A percentile compares a stretch with the other conserved stretches of the same genome.
Conservation (phyloP, 768 basidiomycete species). For the Mycena leptocephala region DNA sequence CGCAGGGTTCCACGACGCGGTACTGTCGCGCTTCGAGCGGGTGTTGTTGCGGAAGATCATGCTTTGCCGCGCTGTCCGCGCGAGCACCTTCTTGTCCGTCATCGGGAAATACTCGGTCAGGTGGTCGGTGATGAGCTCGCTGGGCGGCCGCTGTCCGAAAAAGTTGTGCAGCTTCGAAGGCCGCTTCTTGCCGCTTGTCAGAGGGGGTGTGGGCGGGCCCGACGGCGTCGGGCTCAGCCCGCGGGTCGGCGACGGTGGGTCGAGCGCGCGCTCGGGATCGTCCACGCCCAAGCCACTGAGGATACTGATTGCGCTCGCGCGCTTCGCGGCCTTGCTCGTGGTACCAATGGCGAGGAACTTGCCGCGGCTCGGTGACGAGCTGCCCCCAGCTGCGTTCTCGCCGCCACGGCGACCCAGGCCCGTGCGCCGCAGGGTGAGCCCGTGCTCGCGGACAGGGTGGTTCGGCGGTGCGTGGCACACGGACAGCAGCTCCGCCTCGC, state of each 20-base stretch:
- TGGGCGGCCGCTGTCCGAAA: conserved; percentile 97
- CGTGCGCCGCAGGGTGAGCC: conserved; percentile 80
- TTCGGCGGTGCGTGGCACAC: conserved; percentile 89
- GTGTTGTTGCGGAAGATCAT: conserved; percentile 77
- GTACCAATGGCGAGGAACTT: conserved; percentile 41
- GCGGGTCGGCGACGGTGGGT: conserved; percentile 69
- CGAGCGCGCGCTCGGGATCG: conserved; percentile 76
- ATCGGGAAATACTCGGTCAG: conserved; percentile 96
- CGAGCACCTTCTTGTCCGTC: conserved; percentile 92
- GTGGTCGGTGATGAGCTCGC: conserved; percentile 96
- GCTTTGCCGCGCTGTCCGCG: conserved; percentile 91
- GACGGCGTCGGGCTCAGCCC: conserved; percentile 45
- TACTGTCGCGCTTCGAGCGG: conserved; percentile 63
- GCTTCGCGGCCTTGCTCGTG: conserved; percentile 77
- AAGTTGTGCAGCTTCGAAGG: conserved; percentile 92
- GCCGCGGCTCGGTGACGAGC: conserved; percentile 50
- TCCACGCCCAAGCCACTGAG: conserved; percentile 94
- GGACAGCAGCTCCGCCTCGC: conserved; percentile 84
- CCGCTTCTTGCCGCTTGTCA: conserved; percentile 59
- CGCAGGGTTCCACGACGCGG: conserved; percentile 59
- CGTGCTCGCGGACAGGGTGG: conserved; percentile 85
- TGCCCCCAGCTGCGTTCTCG: conserved; percentile 61
- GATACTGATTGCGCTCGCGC: conserved; percentile 95
- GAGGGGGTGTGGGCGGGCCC: conserved; percentile 43
- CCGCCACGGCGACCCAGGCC: conserved; percentile 59